These are phyloP conservation scores for Microascus cirrosus DNA, from an alignment of 2,329 filamentous ascomycete species.

Conservation along the genomic window DNA sequence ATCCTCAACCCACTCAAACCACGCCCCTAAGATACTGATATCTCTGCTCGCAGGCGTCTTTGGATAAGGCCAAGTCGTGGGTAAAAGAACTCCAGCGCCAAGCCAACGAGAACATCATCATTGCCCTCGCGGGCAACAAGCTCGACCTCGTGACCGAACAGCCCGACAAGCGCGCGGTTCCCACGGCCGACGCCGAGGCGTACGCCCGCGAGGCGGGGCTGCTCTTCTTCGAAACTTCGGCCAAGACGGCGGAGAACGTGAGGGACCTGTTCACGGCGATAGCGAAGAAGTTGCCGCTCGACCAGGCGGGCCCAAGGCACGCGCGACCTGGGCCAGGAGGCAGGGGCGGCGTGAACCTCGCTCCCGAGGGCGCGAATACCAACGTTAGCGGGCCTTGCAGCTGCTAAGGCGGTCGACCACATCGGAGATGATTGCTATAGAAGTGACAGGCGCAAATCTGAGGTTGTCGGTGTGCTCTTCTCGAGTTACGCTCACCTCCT, in stretches of 20 bases:
- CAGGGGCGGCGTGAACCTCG: constrained; percentile 46
- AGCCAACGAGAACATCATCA: constrained; percentile 99
- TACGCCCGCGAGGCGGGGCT: constrained; percentile 90
- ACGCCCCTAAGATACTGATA: not conserved
- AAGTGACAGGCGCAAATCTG: too few species aligned
- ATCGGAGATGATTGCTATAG: too few species aligned
- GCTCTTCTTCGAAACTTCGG: constrained; percentile 96
- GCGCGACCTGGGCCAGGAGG: constrained; percentile 48
- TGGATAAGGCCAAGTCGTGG: constrained; percentile 99
- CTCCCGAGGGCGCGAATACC: constrained; percentile 45
- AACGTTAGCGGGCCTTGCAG: constrained; percentile 44
- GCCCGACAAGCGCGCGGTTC: constrained; percentile 89
- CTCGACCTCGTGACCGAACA: constrained; percentile 89
- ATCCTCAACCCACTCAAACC: not conserved
- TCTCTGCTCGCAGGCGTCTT: constrained; percentile 54
- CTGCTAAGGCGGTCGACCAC: constrained; percentile 28
- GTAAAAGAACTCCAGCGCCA: constrained; percentile 98
- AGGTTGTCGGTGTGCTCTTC: too few species aligned
- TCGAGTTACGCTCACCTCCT: not conserved
- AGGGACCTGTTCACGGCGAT: constrained; percentile 93
- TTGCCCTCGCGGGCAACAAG: constrained; percentile 96
- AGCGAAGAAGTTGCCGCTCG: constrained; percentile 92
- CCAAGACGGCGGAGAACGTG: constrained; percentile 95
- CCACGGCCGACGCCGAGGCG: constrained; percentile 81
- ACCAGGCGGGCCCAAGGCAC: constrained; percentile 88